These are phyloP conservation scores for Puccinia horiana DNA, from an alignment of 1,284 basidiomycete genomes.

Conservation along the genomic window DNA sequence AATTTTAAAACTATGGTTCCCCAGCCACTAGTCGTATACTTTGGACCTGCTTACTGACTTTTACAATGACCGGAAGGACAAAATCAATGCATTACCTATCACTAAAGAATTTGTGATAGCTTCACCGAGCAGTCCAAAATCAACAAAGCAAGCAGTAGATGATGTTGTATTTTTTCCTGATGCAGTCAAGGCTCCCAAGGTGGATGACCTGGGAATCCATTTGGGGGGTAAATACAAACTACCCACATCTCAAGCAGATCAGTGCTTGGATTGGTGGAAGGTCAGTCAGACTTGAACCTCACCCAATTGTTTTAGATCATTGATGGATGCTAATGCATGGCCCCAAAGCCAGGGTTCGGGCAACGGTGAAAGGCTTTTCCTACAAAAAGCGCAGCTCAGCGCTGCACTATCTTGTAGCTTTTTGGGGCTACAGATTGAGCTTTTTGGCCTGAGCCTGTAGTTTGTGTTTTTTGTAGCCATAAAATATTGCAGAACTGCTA, in stretches of 20 bases:
- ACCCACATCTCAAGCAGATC: background rate
- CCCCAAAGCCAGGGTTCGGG: too few species aligned
- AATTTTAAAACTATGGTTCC: background rate
- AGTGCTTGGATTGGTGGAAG: conserved; percentile 1
- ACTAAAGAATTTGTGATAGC: too few species aligned
- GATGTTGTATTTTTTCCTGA: background rate
- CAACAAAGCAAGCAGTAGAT: background rate
- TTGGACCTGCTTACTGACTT: background rate
- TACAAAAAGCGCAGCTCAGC: too few species aligned
- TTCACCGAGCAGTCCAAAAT: background rate
- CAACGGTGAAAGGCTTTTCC: too few species aligned
- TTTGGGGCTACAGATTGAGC: too few species aligned
- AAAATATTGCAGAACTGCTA: too few species aligned
- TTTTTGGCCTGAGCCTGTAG: too few species aligned
- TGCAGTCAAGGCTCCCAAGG: background rate
- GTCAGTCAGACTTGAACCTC: background rate
- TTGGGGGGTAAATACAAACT: background rate
- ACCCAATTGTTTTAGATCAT: too few species aligned
- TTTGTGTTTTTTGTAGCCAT: too few species aligned
- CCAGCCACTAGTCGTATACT: background rate
- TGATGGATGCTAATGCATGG: too few species aligned
- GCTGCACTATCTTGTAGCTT: too few species aligned
- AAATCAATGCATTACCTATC: too few species aligned
- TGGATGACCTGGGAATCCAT: background rate
- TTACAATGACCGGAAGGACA: background rate